Evolutionary conservation across 306 rosid species (phyloP).

Genomic region (Alnus glutinosa): DNA sequence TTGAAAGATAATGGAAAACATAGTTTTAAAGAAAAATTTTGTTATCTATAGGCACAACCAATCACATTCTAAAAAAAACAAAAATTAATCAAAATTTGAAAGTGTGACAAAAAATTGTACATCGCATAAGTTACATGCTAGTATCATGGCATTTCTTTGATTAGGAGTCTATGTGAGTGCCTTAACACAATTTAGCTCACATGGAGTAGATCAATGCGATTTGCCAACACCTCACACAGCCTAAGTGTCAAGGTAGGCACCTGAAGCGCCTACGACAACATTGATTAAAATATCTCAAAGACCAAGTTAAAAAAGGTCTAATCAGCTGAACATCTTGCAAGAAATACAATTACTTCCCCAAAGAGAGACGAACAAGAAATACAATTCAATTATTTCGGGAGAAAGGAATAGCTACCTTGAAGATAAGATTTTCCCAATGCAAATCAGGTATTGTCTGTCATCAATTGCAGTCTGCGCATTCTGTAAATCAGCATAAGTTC

Average conservation of each 20-base stretch:
- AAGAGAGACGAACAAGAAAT: slow-evolving; percentile 25
- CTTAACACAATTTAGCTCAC: neutral
- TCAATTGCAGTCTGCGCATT: slow-evolving; percentile 72
- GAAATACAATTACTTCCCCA: slow-evolving; percentile 7
- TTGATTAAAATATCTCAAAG: slow-evolving; percentile 7
- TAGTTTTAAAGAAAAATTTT: no score
- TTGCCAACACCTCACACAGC: neutral
- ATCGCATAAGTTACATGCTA: neutral
- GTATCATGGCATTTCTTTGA: neutral
- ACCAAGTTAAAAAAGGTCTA: neutral
- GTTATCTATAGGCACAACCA: neutral
- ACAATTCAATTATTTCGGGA: neutral
- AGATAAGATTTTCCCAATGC: slow-evolving; percentile 73
- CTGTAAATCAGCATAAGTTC: slow-evolving; percentile 87
- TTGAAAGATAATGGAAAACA: no score
- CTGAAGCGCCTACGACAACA: slow-evolving; percentile 16
- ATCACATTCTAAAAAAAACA: neutral
- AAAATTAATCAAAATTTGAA: neutral
- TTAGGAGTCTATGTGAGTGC: neutral
- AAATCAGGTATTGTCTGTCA: slow-evolving; percentile 88
- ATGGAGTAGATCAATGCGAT: neutral
- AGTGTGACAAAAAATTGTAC: neutral
- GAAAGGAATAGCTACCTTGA: slow-evolving; percentile 53
- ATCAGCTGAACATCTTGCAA: neutral
- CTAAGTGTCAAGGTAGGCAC: slow-evolving; percentile 21